Base-by-base conservation (phyloP, 2,329 filamentous ascomycete genomes). In the Diplocarpon rosae region DNA sequence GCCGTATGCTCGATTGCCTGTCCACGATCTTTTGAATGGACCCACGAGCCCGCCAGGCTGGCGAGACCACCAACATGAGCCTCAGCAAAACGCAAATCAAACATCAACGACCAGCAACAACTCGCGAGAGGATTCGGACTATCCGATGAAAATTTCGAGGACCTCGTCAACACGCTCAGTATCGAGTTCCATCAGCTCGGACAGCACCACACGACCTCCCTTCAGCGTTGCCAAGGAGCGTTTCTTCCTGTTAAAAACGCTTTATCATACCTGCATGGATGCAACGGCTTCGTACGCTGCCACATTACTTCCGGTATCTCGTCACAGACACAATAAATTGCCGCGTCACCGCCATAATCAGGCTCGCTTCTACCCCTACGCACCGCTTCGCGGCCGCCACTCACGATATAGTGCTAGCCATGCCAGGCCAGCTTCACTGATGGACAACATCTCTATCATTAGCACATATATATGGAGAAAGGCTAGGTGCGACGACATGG, bases 401-500 rank as follows among this genome's bases (percentile, higher is more conserved):
- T 7, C 15, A 33, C n/a, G 1, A 37, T 20, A 13, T 15, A n/a
- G 13, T 10, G 27, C n/a, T 15, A 20, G 13, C 16, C 6, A 17
- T 14, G 14, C 13, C 11, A 32, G 34, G 28, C 6, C 29, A 37
- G 11, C 37, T 10, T 52, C 45, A 2, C 42, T 55, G 8, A 57
- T 57, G 52, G 55, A 55, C 35, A 54, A 56, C 28, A 52, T 56
- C 27, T 46, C 48, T 10, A 16, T 14, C 5, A 54, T 56, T 30
- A 44, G 43, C 28, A 55, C 49, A 2, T 32, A 48, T n/a, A 28
- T 54, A 4, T 57, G 55, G 55, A 43, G 46, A n/a, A 52, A 49
- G 31, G 53, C 55, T 13, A 43, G 52, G 7, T 36, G 39, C 6
- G 48, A 56, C 39, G 41, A 24, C 3, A 50, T 55, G 40, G 53